These are phyloP conservation scores for Adiantum capillusveneris DNA, from an alignment of 75 land plant species.

Conservation along the genomic window DNA sequence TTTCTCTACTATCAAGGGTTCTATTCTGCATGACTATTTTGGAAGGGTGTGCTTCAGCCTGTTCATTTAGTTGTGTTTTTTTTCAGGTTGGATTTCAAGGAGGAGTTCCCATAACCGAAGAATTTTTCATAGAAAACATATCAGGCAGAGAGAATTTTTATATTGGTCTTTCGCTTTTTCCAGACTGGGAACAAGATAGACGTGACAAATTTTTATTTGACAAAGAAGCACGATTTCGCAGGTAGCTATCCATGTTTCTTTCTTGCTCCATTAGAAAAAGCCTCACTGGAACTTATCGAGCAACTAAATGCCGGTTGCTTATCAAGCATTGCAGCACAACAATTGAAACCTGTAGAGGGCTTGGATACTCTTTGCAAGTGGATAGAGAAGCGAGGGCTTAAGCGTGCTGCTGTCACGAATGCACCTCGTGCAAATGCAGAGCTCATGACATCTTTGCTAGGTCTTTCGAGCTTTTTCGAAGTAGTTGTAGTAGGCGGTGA, in stretches of 20 bases:
- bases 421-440: conserved; percentile 89
- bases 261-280: neutral
- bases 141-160: conserved; percentile 69
- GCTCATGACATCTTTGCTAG: conserved; percentile 70
- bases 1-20: too few relatives aligned
- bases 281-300: too few relatives aligned
- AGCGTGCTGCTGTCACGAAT: conserved; percentile 94
- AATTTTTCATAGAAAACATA: conserved; percentile 52
- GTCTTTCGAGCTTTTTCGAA: conserved; percentile 66
- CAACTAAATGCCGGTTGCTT: too few relatives aligned
- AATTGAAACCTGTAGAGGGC: conserved; percentile 58
- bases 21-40: too few relatives aligned
- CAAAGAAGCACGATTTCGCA: conserved; percentile 71
- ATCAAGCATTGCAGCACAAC: conserved; percentile 45
- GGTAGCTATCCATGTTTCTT: conserved; percentile 24
- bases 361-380: conserved; percentile 52
- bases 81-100: conserved; percentile 73
- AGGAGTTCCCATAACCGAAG: conserved; percentile 70
- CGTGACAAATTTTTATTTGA: conserved; percentile 54
- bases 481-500: conserved; percentile 56
- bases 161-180: conserved; percentile 53
- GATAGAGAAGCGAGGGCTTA: conserved; percentile 65
- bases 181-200: conserved; percentile 65
- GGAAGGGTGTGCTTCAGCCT: too few relatives aligned
- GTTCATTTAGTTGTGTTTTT: too few relatives aligned